Evolutionary conservation across 2,329 filamentous ascomycete genomes (phyloP).

Genomic region (Colletotrichum cordylinicola): DNA sequence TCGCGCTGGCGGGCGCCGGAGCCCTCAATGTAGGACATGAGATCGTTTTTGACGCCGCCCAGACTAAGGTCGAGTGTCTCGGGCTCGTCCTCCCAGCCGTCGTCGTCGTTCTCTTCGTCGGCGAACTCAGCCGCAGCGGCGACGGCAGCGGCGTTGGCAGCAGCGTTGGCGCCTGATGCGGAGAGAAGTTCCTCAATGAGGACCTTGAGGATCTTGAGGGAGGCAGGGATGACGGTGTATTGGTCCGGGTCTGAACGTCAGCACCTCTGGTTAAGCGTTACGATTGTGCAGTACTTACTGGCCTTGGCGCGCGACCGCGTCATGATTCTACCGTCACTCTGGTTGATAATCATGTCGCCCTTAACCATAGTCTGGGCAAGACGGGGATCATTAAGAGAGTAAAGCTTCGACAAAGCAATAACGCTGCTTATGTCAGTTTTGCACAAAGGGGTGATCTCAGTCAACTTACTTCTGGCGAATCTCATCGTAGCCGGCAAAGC

Average conservation of each 20-base stretch:
- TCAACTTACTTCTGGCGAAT: constrained; percentile 89
- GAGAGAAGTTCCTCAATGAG: constrained; percentile 90
- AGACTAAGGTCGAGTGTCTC: constrained; percentile 79
- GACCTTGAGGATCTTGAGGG: constrained; percentile 95
- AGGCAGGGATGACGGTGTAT: constrained; percentile 85
- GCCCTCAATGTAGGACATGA: constrained; percentile 78
- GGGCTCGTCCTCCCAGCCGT: constrained; percentile 88
- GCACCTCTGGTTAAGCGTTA: constrained; percentile 28
- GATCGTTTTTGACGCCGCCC: constrained; percentile 71
- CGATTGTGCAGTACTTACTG: constrained; percentile 55
- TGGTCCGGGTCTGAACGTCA: constrained; percentile 72
- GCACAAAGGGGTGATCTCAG: neutral
- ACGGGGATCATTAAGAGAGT: constrained; percentile 83
- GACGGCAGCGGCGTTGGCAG: constrained; percentile 66
- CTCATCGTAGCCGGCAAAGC: constrained; percentile 97
- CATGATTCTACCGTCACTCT: constrained; percentile 82
- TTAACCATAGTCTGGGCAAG: constrained; percentile 83
- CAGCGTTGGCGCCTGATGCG: constrained; percentile 70
- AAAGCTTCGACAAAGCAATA: constrained; percentile 90
- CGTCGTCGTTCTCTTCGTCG: constrained; percentile 75
- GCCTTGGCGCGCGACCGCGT: constrained; percentile 88
- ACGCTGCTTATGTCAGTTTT: constrained; percentile 61
- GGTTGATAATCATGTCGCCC: constrained; percentile 82
- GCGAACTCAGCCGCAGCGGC: constrained; percentile 57
- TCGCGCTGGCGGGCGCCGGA: constrained; percentile 72